Base-by-base conservation (phyloP, 768 basidiomycete genomes). In the Ephemerocybe angulata region DNA sequence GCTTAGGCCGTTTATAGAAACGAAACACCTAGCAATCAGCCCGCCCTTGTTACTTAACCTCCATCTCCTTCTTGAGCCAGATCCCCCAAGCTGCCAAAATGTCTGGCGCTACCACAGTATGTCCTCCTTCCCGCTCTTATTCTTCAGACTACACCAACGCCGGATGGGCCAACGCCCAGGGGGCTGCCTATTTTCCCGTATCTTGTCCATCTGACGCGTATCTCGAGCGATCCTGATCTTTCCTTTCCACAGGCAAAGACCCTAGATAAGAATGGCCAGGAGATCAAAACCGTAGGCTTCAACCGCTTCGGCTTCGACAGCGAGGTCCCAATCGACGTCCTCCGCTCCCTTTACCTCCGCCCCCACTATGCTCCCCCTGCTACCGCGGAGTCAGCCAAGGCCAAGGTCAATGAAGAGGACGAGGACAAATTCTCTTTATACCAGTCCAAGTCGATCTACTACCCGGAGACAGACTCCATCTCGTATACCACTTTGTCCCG, bases 401-500 rank as follows among this genome's bases (percentile, higher is more conserved):
- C 64, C 15, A 69, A 65, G 27, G 64, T 59, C 50, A 62, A 65
- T 13, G 65, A 72, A 41, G 64, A 72, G 22, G 63, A 73, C 33
- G 70, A 76, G 25, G 64, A 76, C 4, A 73, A 77, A 31, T 66
- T 66, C 28, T 68, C 70, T 41, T 79, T 80, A 37, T 90, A 87
- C 69, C 86, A 90, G 67, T 88, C 92, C 54, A 87, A 92, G 67
- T 89, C 93, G 22, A 92, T 93, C 63, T 96, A 81, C 72, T 82
- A 91, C 67, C 87, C 89, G 35, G 80, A 87, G 57, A 82, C 80
- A 24, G 81, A 87, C 60, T 82, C 88, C 33, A 93, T 97, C 69
- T 90, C 94, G 40, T 98, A 95, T 73, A 90, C 92, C 44, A 93
- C 93, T 24, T 82, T 96, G 54, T 85, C 89, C 52, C 87, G 90